phyloP scores from a whole-genome alignment of 2,329 filamentous ascomycete genomes.

The Fusarium sp. region DNA sequence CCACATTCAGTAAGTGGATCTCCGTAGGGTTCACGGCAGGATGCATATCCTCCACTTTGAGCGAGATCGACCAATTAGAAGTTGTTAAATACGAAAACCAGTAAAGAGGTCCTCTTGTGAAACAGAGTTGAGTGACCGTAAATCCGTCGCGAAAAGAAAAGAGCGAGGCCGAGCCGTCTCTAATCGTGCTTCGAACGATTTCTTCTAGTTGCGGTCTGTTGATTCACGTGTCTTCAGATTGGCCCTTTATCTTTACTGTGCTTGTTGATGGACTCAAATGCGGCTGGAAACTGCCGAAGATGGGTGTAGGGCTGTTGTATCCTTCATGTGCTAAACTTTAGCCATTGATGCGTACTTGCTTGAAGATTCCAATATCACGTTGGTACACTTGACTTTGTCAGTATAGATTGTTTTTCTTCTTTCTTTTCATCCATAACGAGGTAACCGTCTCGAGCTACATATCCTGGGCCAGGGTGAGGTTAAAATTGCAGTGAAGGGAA shows the following conservation, averaged over 20 bases:
- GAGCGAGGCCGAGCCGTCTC: not conserved
- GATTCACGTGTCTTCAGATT: not conserved
- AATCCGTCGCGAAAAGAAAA: not conserved
- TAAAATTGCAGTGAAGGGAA: no score
- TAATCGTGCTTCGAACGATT: not conserved
- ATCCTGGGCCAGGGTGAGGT: no score
- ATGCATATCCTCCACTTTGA: not conserved
- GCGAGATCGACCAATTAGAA: not conserved
- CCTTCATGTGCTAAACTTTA: not conserved
- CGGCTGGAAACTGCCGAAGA: not conserved
- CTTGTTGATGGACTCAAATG: not conserved
- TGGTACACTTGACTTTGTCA: no score
- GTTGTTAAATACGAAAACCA: slow-evolving; percentile 19
- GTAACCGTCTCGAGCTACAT: no score
- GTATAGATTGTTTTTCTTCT: no score
- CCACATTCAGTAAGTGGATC: slow-evolving; percentile 20
- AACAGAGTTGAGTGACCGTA: not conserved
- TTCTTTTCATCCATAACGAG: no score
- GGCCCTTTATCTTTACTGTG: not conserved
- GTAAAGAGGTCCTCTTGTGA: not conserved
- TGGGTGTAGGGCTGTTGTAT: not conserved
- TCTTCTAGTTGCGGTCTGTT: accelerated
- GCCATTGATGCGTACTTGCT: not conserved
- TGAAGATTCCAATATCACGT: not conserved
- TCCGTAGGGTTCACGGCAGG: not conserved